Evolutionary conservation across 2,329 filamentous ascomycete genomes (phyloP).

Genomic region (Arthrobotrys iridis): DNA sequence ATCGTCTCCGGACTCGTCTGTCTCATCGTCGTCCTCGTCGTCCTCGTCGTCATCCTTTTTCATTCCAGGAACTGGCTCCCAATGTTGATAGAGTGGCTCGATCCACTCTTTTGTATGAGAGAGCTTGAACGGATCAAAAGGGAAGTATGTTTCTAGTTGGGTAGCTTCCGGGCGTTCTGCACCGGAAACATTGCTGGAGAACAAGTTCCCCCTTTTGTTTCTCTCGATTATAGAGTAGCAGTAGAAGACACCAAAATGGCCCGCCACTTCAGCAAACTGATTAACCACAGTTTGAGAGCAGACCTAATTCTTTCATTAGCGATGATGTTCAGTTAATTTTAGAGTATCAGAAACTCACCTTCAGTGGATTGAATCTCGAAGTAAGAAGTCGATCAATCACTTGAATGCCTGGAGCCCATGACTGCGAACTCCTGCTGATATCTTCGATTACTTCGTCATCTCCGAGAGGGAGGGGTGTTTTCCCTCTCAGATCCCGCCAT

Average conservation of each 20-base stretch:
- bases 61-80: constrained; percentile 78
- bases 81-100: constrained; percentile 82
- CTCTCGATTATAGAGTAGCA: constrained; percentile 86
- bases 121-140: constrained; percentile 95
- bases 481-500: constrained; percentile 84
- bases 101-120: constrained; percentile 89
- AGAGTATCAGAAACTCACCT: constrained; percentile 67
- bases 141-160: constrained; percentile 93
- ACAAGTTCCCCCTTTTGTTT: constrained; percentile 85
- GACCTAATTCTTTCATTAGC: constrained; percentile 54
- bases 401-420: constrained; percentile 79
- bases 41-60: constrained; percentile 69
- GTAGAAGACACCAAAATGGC: constrained; percentile 87
- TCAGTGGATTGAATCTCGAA: constrained; percentile 90
- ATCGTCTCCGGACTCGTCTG: constrained; percentile 56
- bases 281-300: constrained; percentile 82
- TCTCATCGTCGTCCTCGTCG: constrained; percentile 66
- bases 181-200: constrained; percentile 68
- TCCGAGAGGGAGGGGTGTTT: constrained; percentile 68
- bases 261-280: constrained; percentile 87
- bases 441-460: constrained; percentile 70
- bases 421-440: constrained; percentile 72
- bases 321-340: background rate
- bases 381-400: constrained; percentile 80
- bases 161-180: constrained; percentile 75